Evolutionary conservation across 352 stramenopile species (phyloP).

Genomic region (Pythium utonaiense): DNA sequence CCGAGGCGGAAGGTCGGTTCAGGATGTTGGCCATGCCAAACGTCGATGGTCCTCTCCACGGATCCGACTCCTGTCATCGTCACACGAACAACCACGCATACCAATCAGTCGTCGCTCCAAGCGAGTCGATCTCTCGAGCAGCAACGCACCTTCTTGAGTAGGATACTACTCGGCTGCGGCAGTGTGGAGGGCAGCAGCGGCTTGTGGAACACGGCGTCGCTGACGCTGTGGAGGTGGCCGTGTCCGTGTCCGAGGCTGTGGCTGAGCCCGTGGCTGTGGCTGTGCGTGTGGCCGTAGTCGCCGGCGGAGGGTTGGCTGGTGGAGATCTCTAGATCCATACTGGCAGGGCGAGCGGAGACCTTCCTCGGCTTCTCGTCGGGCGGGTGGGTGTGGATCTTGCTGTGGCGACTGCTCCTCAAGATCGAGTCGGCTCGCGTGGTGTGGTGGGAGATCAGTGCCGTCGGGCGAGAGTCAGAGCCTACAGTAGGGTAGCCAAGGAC

Average conservation of each 20-base stretch:
- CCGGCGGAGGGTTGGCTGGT: constrained; percentile 15
- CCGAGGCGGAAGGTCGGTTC: constrained; percentile 32
- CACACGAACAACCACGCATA: constrained; percentile 11
- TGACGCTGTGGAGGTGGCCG: neutral
- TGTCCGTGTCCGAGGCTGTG: neutral
- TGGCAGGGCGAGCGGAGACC: neutral
- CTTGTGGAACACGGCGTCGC: neutral
- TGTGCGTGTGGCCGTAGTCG: constrained; percentile 7
- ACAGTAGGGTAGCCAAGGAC: neutral
- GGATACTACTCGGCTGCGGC: constrained; percentile 11
- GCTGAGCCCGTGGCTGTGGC: neutral
- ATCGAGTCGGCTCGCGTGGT: constrained; percentile 6
- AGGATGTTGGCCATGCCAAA: constrained; percentile 83
- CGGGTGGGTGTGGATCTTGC: constrained; percentile 24
- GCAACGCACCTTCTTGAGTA: constrained; percentile 22
- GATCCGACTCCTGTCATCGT: constrained; percentile 57
- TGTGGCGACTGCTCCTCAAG: constrained; percentile 24
- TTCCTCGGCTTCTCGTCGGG: constrained; percentile 1
- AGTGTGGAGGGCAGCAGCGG: constrained; percentile 9
- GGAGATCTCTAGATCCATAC: constrained; percentile 32
- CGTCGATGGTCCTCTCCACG: constrained; percentile 58
- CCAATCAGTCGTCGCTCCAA: neutral
- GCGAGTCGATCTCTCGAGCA: neutral
- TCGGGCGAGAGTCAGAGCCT: constrained; percentile 7
- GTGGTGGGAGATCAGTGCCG: neutral